Conservation (phyloP, 805 yeast species). For the Ogataea saltuana region DNA sequence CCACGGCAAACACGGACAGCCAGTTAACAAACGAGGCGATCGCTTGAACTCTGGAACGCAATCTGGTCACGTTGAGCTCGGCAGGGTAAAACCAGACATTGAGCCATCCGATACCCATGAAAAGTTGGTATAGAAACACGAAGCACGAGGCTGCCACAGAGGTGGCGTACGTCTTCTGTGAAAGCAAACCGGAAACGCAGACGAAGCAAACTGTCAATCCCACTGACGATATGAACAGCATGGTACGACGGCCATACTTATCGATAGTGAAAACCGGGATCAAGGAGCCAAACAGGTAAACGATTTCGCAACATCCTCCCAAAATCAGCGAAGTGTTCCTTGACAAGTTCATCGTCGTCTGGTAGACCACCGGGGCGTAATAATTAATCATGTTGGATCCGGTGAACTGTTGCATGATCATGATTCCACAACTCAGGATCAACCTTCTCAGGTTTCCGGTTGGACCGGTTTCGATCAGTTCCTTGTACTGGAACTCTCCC, state of each 20-base stretch:
- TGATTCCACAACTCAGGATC: constrained; percentile 43
- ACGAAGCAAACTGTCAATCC: constrained; percentile 10
- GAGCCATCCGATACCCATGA: constrained; percentile 30
- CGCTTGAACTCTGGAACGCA: constrained; percentile 54
- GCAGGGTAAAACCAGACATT: constrained; percentile 56
- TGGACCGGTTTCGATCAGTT: constrained; percentile 42
- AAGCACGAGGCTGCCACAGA: constrained; percentile 9
- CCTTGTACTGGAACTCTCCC: constrained; percentile 27
- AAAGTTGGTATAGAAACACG: constrained; percentile 18
- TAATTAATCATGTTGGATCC: constrained; percentile 60
- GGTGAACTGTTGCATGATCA: constrained; percentile 47
- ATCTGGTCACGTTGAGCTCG: constrained; percentile 49
- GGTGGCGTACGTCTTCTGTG: constrained; percentile 7
- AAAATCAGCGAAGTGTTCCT: constrained; percentile 42
- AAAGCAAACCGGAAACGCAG: constrained; percentile 6
- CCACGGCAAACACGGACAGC: constrained; percentile 57
- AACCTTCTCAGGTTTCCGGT: constrained; percentile 48
- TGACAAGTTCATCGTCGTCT: constrained; percentile 44
- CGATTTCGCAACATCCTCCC: constrained; percentile 15
- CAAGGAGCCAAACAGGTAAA: constrained; percentile 32
- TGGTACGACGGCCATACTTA: constrained; percentile 38
- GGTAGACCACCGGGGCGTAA: constrained; percentile 57
- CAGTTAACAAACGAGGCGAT: constrained; percentile 57
- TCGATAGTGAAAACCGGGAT: constrained; percentile 48
- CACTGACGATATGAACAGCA: constrained; percentile 19